Evolutionary conservation across 331 rosid genomes (phyloP).

Genomic region (Acacia concinna): DNA sequence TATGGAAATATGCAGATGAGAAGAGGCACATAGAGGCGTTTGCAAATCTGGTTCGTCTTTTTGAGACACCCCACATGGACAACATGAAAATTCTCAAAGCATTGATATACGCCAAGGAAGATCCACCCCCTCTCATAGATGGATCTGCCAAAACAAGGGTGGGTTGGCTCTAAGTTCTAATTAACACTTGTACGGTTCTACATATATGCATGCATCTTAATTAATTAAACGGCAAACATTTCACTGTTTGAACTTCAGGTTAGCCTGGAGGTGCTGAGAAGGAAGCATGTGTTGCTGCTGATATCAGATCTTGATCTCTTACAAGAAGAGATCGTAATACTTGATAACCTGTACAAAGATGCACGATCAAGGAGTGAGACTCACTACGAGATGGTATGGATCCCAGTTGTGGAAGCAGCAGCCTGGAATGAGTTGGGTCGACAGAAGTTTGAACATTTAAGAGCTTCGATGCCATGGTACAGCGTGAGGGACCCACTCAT

Average conservation of each 20-base stretch:
- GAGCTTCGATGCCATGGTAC: constrained; percentile 67
- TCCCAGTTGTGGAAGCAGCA: constrained; percentile 57
- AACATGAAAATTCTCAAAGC: constrained; percentile 66
- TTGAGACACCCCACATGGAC: constrained; percentile 58
- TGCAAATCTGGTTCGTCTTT: constrained; percentile 44
- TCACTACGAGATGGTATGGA: constrained; percentile 78
- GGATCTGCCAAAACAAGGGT: constrained; percentile 51
- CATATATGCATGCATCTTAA: background rate
- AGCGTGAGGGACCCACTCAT: constrained; percentile 60
- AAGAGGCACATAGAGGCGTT: constrained; percentile 61
- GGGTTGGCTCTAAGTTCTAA: constrained; percentile 40
- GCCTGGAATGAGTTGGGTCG: constrained; percentile 35
- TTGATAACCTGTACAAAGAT: constrained; percentile 49
- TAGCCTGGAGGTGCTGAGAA: constrained; percentile 61
- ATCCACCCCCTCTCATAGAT: constrained; percentile 49
- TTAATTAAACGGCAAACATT: too few species aligned
- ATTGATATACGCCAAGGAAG: constrained; percentile 59
- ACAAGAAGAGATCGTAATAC: constrained; percentile 66
- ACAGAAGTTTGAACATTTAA: constrained; percentile 52
- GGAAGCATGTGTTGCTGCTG: constrained; percentile 74
- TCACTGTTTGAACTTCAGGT: constrained; percentile 43
- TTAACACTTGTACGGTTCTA: background rate
- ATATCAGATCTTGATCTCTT: constrained; percentile 75
- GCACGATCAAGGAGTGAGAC: constrained; percentile 33
- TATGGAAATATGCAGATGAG: constrained; percentile 46